Evolutionary conservation across 2,329 filamentous ascomycete species (phyloP), one percentile per base, ranked within the genome.

Genomic region (Aspergillus sp.): DNA sequence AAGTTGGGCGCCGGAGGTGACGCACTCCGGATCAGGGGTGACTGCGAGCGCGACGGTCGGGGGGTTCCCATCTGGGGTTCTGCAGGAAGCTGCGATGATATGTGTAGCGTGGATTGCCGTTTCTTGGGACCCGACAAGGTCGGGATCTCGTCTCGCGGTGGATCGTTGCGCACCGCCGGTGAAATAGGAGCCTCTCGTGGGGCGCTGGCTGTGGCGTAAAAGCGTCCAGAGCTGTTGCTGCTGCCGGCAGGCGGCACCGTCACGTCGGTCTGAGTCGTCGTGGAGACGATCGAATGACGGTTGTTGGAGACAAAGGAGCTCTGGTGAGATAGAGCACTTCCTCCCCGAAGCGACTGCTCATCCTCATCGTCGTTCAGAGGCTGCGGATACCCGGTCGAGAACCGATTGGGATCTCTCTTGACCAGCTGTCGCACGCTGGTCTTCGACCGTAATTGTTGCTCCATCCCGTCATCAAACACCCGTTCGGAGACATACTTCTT

Each of bases 401-500:
- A 60, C 3, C 61, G 58, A 50, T 65, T 61, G 1, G 60, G 58
- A 45, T 65, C 65, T 46, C 57, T 66, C 49, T 59, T 63, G n/a
- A 66, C 62, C 50, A 58, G 57, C 45, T 62, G 62, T 43, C 59
- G 59, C 45, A 57, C 52, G 44, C 60, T 65, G 0, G 56, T 51
- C 42, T 61, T 60, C 29, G 53, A 48, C 19, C 60, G 56, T 50
- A 64, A 48, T 46, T 58, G 55, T 36, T 52, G 55, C 43, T 53
- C 56, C 44, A 52, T 49, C 7, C 56, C 59, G 2, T 64, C 61
- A 32, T 64, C 62, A 2, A 52, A 61, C 33, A 57, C 55, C 10
- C 58, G 64, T 46, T 73, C 71, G 4, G 65, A 60, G 2, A 64
- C 58, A 51, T 70, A 70, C 47, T 69, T 68, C 45, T 67, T 68